Evolutionary conservation across 2,329 filamentous ascomycete species (phyloP), one percentile per base, ranked within the genome.

Genomic region (Phaeosphaeriaceae sp.): DNA sequence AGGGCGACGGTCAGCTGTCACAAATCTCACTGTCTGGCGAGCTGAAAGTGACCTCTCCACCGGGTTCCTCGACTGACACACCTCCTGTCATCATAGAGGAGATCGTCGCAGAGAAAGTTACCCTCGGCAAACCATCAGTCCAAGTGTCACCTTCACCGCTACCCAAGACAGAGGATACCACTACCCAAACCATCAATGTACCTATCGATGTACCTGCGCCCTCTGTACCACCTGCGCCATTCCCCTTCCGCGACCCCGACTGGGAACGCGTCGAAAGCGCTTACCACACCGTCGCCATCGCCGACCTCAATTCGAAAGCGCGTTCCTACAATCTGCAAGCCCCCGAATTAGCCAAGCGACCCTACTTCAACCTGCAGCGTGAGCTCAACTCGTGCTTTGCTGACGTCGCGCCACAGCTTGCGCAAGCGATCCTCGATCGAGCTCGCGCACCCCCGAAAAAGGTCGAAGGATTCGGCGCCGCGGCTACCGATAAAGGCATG

Each of bases 321-420:
- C 87, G 95, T 24, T 91, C 91, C 15, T 99, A 99, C 81, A 98
- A 98, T 69, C 86, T 98, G 2, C 94, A 96, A 88, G 94, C 95
- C 0, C 95, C 95, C 0, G 89, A 92, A 54, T 84, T 97, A 1
- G 93, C 94, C 2, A 96, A 95, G 79, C 97, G 97, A 76, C 92
- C 94, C 0, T 98, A 98, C 76, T 93, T 92, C 72, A 89, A 84
- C 1, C 86, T 98, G 7, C 87, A 93, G 46, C 87, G 94, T 49
- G 95, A 99, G 78, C 83, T 98, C 17, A 84, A 84, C 27, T 83
- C 86, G 2, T 97, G 93, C 74, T 98, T 89, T 72, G 90, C 92
- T 0, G 93, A 97, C 59, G 89, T 96, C 1, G 94, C 94, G 7
- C 92, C 92, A 0, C 81, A 84, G 48, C 77, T 98, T 3, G 86